Conservation (phyloP, 345 rosid species). For the Erysimum cheiranthoides region DNA sequence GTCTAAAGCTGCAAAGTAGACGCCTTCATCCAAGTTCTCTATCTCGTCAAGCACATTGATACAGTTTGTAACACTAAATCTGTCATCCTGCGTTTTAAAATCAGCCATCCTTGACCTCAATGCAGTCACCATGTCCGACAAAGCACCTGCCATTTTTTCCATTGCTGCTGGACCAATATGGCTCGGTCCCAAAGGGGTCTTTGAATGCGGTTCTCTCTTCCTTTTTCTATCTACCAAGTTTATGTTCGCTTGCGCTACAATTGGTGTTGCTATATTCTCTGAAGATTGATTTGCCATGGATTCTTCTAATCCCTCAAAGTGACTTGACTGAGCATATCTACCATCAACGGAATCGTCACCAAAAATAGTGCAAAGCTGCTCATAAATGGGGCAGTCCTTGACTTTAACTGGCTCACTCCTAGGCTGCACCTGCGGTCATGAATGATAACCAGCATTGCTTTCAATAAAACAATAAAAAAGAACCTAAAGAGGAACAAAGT, state of each 20-base stretch:
- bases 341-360: constrained; percentile 69
- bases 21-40: constrained; percentile 54
- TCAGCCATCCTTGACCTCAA: constrained; percentile 50
- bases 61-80: constrained; percentile 65
- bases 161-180: constrained; percentile 50
- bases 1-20: constrained; percentile 71
- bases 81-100: constrained; percentile 41
- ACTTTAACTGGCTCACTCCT: constrained; percentile 60
- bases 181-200: constrained; percentile 37
- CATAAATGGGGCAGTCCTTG: constrained; percentile 77
- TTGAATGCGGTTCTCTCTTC: constrained; percentile 55
- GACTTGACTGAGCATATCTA: constrained; percentile 89
- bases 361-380: constrained; percentile 75
- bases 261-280: constrained; percentile 24
- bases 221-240: constrained; percentile 38
- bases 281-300: constrained; percentile 46
- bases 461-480: background rate
- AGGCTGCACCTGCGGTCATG: constrained; percentile 57
- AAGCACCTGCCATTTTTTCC: constrained; percentile 62
- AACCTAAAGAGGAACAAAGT: constrained; percentile 11
- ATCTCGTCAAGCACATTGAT: constrained; percentile 72
- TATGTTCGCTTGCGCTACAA: background rate
- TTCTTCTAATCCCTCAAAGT: constrained; percentile 76
- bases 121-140: constrained; percentile 64
- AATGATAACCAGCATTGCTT: background rate